phyloP scores from a whole-genome alignment of 257 asterid species.

The Solanum dulcamara region DNA sequence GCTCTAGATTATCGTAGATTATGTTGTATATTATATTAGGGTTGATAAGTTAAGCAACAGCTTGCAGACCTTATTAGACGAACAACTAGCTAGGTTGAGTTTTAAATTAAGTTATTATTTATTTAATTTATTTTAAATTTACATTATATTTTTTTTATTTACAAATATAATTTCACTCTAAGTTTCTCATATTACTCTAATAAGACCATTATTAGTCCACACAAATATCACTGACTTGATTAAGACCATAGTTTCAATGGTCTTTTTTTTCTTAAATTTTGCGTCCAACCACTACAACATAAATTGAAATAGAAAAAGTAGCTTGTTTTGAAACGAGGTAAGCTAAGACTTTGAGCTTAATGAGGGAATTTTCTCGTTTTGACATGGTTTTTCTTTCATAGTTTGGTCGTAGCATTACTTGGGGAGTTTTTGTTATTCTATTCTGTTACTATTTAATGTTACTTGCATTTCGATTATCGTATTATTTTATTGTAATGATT shows the following conservation, averaged over 20 bases:
- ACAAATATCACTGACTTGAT: background rate
- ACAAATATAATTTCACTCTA: too few relatives aligned
- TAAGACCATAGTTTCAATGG: background rate
- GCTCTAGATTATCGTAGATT: background rate
- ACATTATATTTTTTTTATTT: too few relatives aligned
- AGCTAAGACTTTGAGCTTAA: too few relatives aligned
- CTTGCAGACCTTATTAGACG: background rate
- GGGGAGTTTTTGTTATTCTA: background rate
- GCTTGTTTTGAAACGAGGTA: background rate
- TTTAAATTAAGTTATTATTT: background rate
- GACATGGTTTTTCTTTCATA: background rate
- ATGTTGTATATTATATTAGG: background rate
- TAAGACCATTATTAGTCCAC: background rate
- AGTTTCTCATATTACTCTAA: too few relatives aligned
- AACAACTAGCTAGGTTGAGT: background rate
- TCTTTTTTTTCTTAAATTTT: too few relatives aligned
- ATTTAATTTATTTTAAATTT: too few relatives aligned
- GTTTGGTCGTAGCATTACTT: background rate
- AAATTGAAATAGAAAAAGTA: background rate
- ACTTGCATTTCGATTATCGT: background rate
- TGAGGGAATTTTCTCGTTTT: background rate
- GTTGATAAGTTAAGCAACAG: background rate
- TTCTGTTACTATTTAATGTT: too few relatives aligned
- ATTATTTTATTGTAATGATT: too few relatives aligned
- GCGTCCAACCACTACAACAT: background rate